These are phyloP conservation scores for Zygotorulaspora florentina DNA, from an alignment of 805 yeast species.

Conservation along the genomic window DNA sequence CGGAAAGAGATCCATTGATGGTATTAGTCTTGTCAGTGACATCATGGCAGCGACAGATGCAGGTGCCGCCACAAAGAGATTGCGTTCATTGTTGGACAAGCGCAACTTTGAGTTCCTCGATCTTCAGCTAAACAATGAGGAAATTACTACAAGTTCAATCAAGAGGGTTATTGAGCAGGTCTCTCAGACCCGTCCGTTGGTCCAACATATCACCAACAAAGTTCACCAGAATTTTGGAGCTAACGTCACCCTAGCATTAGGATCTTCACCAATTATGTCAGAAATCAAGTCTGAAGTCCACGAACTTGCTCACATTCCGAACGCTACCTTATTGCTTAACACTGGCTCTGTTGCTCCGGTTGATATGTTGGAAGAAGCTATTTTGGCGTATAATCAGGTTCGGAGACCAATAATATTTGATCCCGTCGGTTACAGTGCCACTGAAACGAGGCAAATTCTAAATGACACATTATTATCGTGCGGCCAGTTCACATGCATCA, in stretches of 20 bases:
- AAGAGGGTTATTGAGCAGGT: constrained; percentile 26
- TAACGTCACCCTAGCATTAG: constrained; percentile 75
- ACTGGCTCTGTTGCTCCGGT: constrained; percentile 66
- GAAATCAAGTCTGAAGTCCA: constrained; percentile 63
- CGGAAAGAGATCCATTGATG: constrained; percentile 52
- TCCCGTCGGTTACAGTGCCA: constrained; percentile 93
- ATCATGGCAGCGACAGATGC: constrained; percentile 66
- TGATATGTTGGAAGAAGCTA: constrained; percentile 46
- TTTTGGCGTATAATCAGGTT: constrained; percentile 50
- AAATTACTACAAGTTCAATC: constrained; percentile 2
- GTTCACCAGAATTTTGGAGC: constrained; percentile 91
- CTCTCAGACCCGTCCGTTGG: constrained; percentile 47
- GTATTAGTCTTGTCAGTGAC: constrained; percentile 87
- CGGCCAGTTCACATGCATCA: constrained; percentile 63
- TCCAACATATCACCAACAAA: constrained; percentile 82
- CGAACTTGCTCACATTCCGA: constrained; percentile 56
- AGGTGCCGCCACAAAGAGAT: constrained; percentile 43
- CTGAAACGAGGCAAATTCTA: constrained; percentile 49
- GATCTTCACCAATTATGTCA: constrained; percentile 88
- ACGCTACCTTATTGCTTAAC: constrained; percentile 59
- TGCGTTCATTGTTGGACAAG: constrained; percentile 29
- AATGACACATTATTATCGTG: constrained; percentile 48
- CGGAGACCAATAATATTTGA: constrained; percentile 71
- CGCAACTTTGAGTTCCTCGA: constrained; percentile 16
- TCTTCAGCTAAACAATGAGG: background rate